These are phyloP conservation scores for Trichosporon sp. DNA, from an alignment of 1,284 basidiomycete genomes.

Conservation along the genomic window DNA sequence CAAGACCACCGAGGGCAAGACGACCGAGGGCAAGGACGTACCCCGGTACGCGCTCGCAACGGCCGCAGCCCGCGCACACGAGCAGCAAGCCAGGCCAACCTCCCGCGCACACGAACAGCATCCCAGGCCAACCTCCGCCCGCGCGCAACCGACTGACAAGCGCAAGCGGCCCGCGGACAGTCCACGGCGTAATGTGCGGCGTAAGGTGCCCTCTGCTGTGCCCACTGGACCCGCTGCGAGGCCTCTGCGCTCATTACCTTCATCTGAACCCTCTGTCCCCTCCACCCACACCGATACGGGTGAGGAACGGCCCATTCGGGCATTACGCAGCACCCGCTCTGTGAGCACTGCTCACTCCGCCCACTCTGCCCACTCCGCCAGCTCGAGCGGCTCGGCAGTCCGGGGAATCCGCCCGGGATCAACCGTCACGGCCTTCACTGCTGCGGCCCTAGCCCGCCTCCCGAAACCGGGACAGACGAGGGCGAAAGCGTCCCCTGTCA, in stretches of 20 bases:
- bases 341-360: no score
- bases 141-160: not conserved
- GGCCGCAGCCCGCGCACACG: not conserved
- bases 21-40: not conserved
- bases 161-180: not conserved
- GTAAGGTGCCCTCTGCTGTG: not conserved
- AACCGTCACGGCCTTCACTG: constrained; percentile 23
- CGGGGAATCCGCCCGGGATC: not conserved
- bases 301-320: not conserved
- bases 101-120: not conserved
- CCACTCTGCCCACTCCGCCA: no score
- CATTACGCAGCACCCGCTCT: not conserved
- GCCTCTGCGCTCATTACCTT: not conserved
- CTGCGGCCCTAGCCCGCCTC: constrained; percentile 27
- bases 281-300: not conserved
- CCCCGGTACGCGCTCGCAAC: not conserved
- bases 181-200: not conserved
- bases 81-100: no score
- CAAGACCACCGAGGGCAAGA: not conserved
- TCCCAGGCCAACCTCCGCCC: no score
- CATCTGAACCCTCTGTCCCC: no score
- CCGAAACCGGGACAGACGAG: constrained; percentile 24
- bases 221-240: not conserved
- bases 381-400: not conserved
- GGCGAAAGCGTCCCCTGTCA: constrained; percentile 13